A percentile compares a stretch with the other conserved stretches of the same genome.
Conservation (phyloP, 2,329 filamentous ascomycete genomes). For the Trichoderma afroharzianum region DNA sequence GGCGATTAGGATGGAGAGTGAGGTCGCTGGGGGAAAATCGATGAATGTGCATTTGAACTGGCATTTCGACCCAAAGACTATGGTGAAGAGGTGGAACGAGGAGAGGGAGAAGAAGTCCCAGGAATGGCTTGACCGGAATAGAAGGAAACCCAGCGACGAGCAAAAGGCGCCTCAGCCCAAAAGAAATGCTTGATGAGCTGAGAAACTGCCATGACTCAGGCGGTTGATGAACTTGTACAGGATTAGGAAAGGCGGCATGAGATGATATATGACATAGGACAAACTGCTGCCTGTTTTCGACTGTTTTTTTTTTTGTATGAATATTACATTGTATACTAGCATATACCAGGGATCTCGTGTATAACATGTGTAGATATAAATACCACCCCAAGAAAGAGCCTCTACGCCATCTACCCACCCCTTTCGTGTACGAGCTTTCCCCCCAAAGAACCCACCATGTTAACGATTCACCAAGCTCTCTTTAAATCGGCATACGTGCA, state of each 20-base stretch:
- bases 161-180: not conserved
- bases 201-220: too few relatives aligned
- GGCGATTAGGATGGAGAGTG: conserved; percentile 16
- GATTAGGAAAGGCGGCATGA: not conserved
- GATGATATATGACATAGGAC: not conserved
- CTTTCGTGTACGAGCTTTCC: not conserved
- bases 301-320: not conserved
- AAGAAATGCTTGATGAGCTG: not conserved
- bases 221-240: not conserved
- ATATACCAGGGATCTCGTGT: not conserved
- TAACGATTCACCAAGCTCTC: not conserved
- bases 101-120: not conserved
- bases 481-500: not conserved
- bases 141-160: not conserved
- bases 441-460: not conserved
- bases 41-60: conserved; percentile 17
- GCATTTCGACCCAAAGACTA: conserved; percentile 15
- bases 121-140: conserved; percentile 7
- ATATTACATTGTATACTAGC: conserved; percentile 2
- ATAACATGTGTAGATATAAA: not conserved
- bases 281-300: not conserved
- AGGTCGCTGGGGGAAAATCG: not conserved
- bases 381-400: not conserved
- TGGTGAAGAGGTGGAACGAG: conserved; percentile 15
- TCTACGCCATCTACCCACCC: not conserved